These are phyloP conservation scores for Gillenia trifoliata DNA, from an alignment of 306 rosid genomes.

Conservation along the genomic window DNA sequence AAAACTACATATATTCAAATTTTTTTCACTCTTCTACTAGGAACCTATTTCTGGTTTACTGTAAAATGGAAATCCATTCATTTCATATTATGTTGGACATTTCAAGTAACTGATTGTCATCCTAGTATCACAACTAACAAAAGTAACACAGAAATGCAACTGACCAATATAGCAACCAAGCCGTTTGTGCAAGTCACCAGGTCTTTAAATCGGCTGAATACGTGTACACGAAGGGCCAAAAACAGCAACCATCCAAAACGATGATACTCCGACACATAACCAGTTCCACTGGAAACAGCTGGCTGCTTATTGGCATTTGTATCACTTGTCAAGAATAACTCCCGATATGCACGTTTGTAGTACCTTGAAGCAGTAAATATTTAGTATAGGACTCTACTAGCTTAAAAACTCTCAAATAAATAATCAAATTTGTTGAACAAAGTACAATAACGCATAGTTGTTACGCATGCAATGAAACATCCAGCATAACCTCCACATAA, in stretches of 20 bases:
- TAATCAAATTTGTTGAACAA: not conserved
- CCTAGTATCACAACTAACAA: not conserved
- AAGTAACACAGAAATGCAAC: constrained; percentile 25
- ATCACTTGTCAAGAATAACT: constrained; percentile 65
- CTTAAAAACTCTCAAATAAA: not conserved
- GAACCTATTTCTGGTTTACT: not conserved
- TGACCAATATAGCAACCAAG: constrained; percentile 86
- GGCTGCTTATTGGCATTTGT: constrained; percentile 44
- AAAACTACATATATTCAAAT: not conserved
- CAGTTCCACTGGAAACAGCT: constrained; percentile 23
- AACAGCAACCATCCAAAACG: constrained; percentile 98
- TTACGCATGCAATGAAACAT: not conserved
- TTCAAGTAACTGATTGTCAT: constrained; percentile 6
- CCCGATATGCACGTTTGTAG: constrained; percentile 79
- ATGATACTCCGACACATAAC: constrained; percentile 67
- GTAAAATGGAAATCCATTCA: not conserved
- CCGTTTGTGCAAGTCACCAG: constrained; percentile 88
- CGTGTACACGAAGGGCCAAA: constrained; percentile 91
- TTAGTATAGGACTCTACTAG: constrained; percentile 8
- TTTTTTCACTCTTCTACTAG: not conserved
- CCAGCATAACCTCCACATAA: not conserved
- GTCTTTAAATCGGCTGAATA: constrained; percentile 84
- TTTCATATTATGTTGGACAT: not conserved
- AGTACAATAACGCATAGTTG: not conserved
- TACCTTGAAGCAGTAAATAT: constrained; percentile 44